phyloP scores from a whole-genome alignment of 371 early-diverging fungal genomes.

The Umbelopsis sp. region DNA sequence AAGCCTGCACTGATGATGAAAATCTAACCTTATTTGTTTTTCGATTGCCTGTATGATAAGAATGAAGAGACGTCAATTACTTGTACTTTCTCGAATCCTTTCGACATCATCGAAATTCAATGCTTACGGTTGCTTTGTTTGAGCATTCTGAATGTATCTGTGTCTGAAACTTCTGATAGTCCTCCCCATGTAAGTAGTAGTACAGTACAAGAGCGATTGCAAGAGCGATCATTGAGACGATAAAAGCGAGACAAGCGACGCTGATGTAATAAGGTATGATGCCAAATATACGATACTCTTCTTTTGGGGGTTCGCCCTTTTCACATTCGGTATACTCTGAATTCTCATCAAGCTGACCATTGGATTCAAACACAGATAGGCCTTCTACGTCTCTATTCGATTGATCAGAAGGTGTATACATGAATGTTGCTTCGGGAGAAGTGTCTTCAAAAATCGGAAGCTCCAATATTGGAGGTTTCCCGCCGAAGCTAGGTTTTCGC shows the following conservation, averaged over 20 bases:
- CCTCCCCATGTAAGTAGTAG: background rate
- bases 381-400: background rate
- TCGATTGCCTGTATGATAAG: background rate
- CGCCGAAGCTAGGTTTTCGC: background rate
- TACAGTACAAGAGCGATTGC: slow-evolving; percentile 1
- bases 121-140: slow-evolving; percentile 1
- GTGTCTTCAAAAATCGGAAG: background rate
- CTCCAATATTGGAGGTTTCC: background rate
- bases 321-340: background rate
- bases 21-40: background rate
- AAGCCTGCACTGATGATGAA: too few relatives aligned
- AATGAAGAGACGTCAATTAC: background rate
- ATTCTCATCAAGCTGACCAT: background rate
- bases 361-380: background rate
- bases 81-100: too few relatives aligned
- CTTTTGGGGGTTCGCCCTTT: background rate
- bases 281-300: background rate
- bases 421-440: background rate
- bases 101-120: too few relatives aligned
- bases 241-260: background rate
- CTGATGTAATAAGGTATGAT: background rate
- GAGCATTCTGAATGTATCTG: background rate
- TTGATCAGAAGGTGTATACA: background rate
- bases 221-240: background rate
- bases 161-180: background rate